These are phyloP conservation scores for Secale cereale DNA, from an alignment of 176 grass and related monocot species.

Conservation along the genomic window DNA sequence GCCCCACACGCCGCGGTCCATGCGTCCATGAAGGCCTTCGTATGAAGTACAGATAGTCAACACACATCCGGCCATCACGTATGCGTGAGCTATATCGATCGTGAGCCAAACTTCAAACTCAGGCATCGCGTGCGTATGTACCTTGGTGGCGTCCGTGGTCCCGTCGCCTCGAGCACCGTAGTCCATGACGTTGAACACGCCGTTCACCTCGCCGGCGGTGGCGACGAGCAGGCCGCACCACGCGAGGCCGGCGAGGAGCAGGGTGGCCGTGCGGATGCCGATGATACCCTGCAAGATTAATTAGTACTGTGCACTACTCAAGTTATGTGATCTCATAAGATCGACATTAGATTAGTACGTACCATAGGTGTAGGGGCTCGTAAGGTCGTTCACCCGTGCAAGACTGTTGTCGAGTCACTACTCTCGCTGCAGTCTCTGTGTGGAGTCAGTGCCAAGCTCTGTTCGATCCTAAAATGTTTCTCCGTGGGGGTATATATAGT, in stretches of 20 bases:
- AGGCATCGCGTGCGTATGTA: neutral
- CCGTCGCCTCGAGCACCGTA: conserved; percentile 48
- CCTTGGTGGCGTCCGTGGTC: conserved; percentile 44
- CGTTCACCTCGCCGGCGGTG: neutral
- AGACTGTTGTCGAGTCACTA: too few species aligned
- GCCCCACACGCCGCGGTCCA: conserved; percentile 36
- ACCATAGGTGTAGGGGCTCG: too few species aligned
- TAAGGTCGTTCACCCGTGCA: neutral
- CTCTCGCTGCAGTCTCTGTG: too few species aligned
- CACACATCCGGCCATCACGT: neutral
- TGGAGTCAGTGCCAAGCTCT: too few species aligned
- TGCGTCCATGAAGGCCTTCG: conserved; percentile 43
- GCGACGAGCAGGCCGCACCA: neutral
- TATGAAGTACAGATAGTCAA: neutral
- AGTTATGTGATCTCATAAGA: too few species aligned
- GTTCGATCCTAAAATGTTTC: too few species aligned
- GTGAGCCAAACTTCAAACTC: too few species aligned
- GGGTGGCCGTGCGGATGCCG: neutral
- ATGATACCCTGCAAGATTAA: conserved; percentile 12
- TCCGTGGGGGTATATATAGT: too few species aligned
- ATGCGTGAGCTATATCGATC: too few species aligned
- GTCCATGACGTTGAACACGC: conserved; percentile 31
- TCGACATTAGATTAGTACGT: too few species aligned
- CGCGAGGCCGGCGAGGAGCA: neutral
- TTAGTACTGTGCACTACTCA: neutral